Conservation (phyloP, 164 flowering plant genomes). For the Taxillus chinensis region DNA sequence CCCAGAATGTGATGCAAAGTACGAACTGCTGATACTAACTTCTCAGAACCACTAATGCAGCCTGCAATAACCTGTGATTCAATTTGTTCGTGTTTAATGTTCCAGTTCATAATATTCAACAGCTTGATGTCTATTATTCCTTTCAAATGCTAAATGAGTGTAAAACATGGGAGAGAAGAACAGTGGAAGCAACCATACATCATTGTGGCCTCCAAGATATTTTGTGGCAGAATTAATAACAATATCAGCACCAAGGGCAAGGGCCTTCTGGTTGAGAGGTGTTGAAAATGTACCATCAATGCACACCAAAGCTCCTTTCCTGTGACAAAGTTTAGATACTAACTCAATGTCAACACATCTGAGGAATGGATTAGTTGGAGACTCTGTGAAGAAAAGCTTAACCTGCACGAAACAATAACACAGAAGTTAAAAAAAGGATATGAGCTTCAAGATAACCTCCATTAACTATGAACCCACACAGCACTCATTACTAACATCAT, state of each 20-base stretch:
- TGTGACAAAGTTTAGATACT: conserved; percentile 87
- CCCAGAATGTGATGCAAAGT: conserved; percentile 83
- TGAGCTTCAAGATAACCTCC: too few species aligned
- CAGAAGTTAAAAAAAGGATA: neutral
- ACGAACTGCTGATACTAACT: conserved; percentile 54
- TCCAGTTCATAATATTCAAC: neutral
- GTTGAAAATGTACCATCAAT: conserved; percentile 96
- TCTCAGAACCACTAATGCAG: conserved; percentile 73
- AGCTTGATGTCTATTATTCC: neutral
- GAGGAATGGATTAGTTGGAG: conserved; percentile 95
- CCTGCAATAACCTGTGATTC: conserved; percentile 77
- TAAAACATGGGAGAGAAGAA: neutral
- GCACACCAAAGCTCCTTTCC: conserved; percentile 75
- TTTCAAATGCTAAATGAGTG: too few species aligned
- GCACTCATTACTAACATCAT: conserved; percentile 49
- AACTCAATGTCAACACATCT: conserved; percentile 83
- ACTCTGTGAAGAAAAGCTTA: conserved; percentile 88
- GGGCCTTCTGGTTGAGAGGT: conserved; percentile 90
- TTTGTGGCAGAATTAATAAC: conserved; percentile 93
- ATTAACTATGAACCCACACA: neutral
- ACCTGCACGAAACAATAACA: conserved; percentile 42
- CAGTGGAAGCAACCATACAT: conserved; percentile 35
- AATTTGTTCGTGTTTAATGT: neutral
- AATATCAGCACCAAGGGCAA: conserved; percentile 92
- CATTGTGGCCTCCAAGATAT: conserved; percentile 85